Evolutionary conservation across 1,284 basidiomycete genomes (phyloP).

Genomic region (Stereum hirsutum): DNA sequence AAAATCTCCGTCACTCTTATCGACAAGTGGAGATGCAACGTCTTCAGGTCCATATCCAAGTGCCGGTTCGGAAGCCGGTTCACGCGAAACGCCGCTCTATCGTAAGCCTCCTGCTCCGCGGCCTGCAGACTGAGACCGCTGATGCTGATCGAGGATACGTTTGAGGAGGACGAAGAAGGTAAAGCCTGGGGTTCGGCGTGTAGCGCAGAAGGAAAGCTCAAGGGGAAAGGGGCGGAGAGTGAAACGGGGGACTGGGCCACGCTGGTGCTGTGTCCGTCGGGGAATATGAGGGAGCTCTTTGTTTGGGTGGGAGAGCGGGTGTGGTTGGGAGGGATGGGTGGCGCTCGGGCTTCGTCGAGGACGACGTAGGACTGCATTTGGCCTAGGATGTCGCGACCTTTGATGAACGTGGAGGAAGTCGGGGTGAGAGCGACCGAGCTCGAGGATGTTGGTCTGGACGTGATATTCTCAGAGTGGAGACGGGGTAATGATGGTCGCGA

Average conservation of each 20-base stretch:
- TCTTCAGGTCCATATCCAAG: conserved; percentile 43
- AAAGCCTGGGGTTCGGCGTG: too few relatives aligned
- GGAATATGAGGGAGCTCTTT: too few relatives aligned
- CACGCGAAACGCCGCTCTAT: conserved; percentile 10
- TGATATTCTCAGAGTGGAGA: too few relatives aligned
- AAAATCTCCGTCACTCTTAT: conserved; percentile 49
- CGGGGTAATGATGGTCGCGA: too few relatives aligned
- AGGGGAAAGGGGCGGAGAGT: background rate
- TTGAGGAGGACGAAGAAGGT: background rate
- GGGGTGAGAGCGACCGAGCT: background rate
- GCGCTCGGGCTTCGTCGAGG: conserved; percentile 10
- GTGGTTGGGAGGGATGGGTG: conserved; percentile 8
- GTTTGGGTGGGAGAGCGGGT: background rate
- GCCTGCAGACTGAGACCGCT: conserved; percentile 2
- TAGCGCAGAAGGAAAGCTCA: too few relatives aligned
- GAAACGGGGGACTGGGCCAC: background rate
- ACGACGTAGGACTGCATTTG: conserved; percentile 13
- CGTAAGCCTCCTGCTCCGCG: conserved; percentile 8
- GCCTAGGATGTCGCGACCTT: conserved; percentile 9
- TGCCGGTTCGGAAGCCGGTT: conserved; percentile 38
- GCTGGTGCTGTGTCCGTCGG: too few relatives aligned
- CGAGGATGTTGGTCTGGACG: too few relatives aligned
- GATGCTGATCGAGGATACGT: background rate
- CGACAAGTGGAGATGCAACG: conserved; percentile 50
- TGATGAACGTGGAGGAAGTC: conserved; percentile 4